phyloP scores from a whole-genome alignment of 83 land plant genomes.

The Isoetes engelmannii region DNA sequence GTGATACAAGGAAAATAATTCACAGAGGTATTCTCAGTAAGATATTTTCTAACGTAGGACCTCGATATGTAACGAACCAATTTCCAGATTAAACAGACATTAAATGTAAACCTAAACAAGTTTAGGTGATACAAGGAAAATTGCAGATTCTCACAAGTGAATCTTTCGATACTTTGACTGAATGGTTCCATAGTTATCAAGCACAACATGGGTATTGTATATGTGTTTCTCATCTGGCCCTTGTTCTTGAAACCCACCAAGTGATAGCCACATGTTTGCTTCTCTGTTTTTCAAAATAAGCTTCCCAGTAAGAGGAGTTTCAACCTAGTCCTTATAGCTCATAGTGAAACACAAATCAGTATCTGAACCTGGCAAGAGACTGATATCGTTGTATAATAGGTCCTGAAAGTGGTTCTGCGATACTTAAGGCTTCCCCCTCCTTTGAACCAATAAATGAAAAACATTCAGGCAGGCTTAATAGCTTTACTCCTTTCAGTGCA shows the following conservation, averaged over 20 bases:
- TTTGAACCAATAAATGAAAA: slow-evolving; percentile 70
- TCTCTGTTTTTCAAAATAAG: slow-evolving; percentile 42
- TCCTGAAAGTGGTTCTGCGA: slow-evolving; percentile 83
- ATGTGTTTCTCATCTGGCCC: slow-evolving; percentile 75
- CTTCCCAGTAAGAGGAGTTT: background rate
- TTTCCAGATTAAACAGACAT: background rate
- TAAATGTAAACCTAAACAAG: background rate
- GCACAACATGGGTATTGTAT: slow-evolving; percentile 77
- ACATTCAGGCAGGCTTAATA: slow-evolving; percentile 83
- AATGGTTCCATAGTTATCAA: slow-evolving; percentile 70
- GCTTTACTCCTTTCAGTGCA: slow-evolving; percentile 63
- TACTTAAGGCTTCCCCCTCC: slow-evolving; percentile 55
- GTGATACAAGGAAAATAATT: background rate
- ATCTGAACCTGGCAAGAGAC: slow-evolving; percentile 68
- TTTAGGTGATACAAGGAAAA: background rate
- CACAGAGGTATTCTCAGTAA: background rate
- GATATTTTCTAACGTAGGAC: too few species aligned
- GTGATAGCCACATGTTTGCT: slow-evolving; percentile 75
- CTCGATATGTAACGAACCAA: too few species aligned
- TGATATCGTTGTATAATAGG: slow-evolving; percentile 74
- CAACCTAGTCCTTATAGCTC: too few species aligned
- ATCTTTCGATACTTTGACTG: slow-evolving; percentile 65
- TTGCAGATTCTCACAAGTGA: slow-evolving; percentile 59
- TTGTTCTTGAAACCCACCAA: slow-evolving; percentile 96
- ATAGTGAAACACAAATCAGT: too few species aligned